Base-by-base conservation (phyloP, 371 early-diverging fungal genomes). In the Batrachochytrium dendrobatidis region DNA sequence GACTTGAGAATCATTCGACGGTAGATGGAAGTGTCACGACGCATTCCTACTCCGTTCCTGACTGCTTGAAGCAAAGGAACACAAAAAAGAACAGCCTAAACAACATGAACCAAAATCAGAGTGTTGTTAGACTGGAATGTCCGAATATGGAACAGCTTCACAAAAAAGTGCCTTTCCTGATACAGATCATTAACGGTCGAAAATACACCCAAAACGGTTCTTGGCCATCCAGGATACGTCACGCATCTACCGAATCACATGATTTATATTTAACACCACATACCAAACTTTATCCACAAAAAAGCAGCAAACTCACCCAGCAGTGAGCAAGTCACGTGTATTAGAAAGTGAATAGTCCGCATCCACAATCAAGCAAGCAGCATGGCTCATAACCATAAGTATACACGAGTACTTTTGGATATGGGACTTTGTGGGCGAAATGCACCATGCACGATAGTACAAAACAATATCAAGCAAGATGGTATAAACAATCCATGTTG, bases 101-200 rank as follows among this genome's bases (percentile, higher is more conserved):
- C 39, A 39, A 39, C 12, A n/a, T n/a, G n/a, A n/a, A n/a, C n/a
- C n/a, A n/a, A n/a, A n/a, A n/a, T n/a, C n/a, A n/a, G n/a, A n/a
- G n/a, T n/a, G n/a, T n/a, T n/a, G n/a, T n/a, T n/a, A n/a, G n/a
- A n/a, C n/a, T n/a, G n/a, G n/a, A n/a, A n/a, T n/a, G n/a, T n/a
- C n/a, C n/a, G n/a, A n/a, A n/a, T n/a, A n/a, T n/a, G n/a, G n/a
- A n/a, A n/a, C n/a, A n/a, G n/a, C n/a, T n/a, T n/a, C n/a, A n/a
- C n/a, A n/a, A n/a, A n/a, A n/a, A n/a, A n/a, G n/a, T n/a, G n/a
- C n/a, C n/a, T n/a, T n/a, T n/a, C n/a, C n/a, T n/a, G n/a, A n/a
- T n/a, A n/a, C n/a, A n/a, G n/a, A n/a, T 39, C 39, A n/a, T 39
- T 39, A n/a, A 39, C 39, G 39, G 39, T 39, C 39, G 39, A 39